Evolutionary conservation across 2,329 filamentous ascomycete species (phyloP).

Genomic region (Botryotinia convoluta): DNA sequence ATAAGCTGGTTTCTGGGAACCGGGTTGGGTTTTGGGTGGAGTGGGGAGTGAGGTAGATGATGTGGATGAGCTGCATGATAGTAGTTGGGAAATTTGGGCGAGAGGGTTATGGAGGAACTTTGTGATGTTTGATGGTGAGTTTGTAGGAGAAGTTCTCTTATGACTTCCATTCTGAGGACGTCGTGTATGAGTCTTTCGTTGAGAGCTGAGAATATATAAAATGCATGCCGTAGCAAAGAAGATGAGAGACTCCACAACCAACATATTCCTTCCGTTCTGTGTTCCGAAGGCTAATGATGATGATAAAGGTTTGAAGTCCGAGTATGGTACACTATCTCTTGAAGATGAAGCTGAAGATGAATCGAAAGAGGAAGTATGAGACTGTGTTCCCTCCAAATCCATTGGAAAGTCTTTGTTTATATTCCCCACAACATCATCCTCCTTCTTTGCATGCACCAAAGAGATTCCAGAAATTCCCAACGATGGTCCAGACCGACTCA

Average conservation of each 20-base stretch:
- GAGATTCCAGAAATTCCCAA: background rate
- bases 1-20: constrained; percentile 4
- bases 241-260: constrained; percentile 9
- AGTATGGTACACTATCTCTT: background rate
- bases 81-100: background rate
- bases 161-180: background rate
- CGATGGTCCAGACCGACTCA: constrained; percentile 1
- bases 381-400: background rate
- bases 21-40: background rate
- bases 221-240: constrained; percentile 12
- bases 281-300: background rate
- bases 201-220: constrained; percentile 8
- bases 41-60: background rate
- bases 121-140: background rate
- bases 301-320: background rate
- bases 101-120: constrained; percentile 1
- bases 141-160: constrained; percentile 3
- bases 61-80: background rate
- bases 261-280: constrained; percentile 13
- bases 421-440: background rate
- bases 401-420: background rate
- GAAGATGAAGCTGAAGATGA: background rate
- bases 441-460: background rate
- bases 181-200: background rate
- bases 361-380: background rate